Base-by-base conservation (phyloP, 352 stramenopile species). In the Pythium biforme region DNA sequence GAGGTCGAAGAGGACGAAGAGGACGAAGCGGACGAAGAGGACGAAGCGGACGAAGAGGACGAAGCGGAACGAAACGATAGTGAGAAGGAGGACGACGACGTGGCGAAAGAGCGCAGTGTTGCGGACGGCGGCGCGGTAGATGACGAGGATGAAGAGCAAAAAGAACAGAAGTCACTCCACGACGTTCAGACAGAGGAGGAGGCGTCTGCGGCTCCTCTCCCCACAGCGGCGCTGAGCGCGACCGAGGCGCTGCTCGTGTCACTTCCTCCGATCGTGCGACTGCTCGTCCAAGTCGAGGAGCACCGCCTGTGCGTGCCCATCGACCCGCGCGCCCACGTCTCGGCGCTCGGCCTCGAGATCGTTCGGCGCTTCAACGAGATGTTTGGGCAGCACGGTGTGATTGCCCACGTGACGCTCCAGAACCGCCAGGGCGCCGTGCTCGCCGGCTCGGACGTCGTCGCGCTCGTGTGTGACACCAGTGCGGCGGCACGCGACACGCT, bases 341-440 rank as follows among this genome's bases (percentile, higher is more conserved):
- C 65, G 7, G 72, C 72, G 22, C 62, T 90, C 5, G 87, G 77
- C 11, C 56, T 60, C 46, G 77, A 88, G 62, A 75, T 88, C 52
- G 72, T 86, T 19, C 75, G 77, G 8, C 72, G 81, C 20, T 90
- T 76, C 54, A 88, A 90, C 52, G 81, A 90, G 50, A 68, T 77
- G 2, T 88, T 88, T 29, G 66, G 51, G 5, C 40, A 64, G 29
- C 55, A 51, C 11, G 72, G 60, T 3, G 58, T 52, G 14, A 74
- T 88, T 37, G 63, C 62, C 0, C 47, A 60, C 37, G 77, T 88
- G 19, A 74, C 76, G 41, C 70, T 90, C 10, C 81, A 88, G 55
- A 80, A 88, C 29, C 68, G 72, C 7, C 68, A 77, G n/a, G 81
- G 81, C 5, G 79, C 77, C 6, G 69, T 83, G 22, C 86, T 87